phyloP scores from a whole-genome alignment of 2,329 filamentous ascomycete species.

The Daldinia sp. region DNA sequence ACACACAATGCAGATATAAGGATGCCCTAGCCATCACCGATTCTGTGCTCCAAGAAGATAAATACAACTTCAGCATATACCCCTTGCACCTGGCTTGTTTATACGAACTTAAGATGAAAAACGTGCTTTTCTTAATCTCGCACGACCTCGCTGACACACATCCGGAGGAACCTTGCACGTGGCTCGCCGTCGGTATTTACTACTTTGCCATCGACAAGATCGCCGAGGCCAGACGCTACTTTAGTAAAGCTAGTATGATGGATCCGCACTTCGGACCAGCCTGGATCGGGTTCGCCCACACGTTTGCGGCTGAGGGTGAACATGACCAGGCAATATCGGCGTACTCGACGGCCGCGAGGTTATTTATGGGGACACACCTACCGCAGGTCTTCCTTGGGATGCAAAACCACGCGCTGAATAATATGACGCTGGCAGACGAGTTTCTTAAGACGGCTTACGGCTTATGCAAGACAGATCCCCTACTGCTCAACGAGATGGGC shows the following conservation, averaged over 20 bases:
- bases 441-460: conserved; percentile 90
- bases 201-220: conserved; percentile 91
- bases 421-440: conserved; percentile 91
- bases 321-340: conserved; percentile 98
- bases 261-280: conserved; percentile 96
- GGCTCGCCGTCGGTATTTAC: conserved; percentile 94
- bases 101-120: conserved; percentile 86
- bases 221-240: conserved; percentile 92
- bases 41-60: conserved; percentile 80
- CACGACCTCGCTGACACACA: conserved; percentile 93
- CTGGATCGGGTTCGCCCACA: conserved; percentile 99
- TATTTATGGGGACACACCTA: conserved; percentile 97
- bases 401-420: conserved; percentile 97
- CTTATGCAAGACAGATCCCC: conserved; percentile 83
- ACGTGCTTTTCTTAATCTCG: conserved; percentile 87
- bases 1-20: conserved; percentile 92
- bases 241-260: conserved; percentile 97
- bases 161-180: conserved; percentile 88
- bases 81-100: conserved; percentile 92
- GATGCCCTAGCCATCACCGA: conserved; percentile 87
- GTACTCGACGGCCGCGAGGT: conserved; percentile 90
- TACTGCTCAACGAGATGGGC: conserved; percentile 94
- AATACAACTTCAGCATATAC: conserved; percentile 88
- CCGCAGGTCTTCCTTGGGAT: conserved; percentile 96
- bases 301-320: conserved; percentile 95